Percentiles rank a stretch among this genome's conserved stretches.
Evolutionary conservation across 2,329 filamentous ascomycete genomes (phyloP).

Genomic region (Xylariaceae sp.): DNA sequence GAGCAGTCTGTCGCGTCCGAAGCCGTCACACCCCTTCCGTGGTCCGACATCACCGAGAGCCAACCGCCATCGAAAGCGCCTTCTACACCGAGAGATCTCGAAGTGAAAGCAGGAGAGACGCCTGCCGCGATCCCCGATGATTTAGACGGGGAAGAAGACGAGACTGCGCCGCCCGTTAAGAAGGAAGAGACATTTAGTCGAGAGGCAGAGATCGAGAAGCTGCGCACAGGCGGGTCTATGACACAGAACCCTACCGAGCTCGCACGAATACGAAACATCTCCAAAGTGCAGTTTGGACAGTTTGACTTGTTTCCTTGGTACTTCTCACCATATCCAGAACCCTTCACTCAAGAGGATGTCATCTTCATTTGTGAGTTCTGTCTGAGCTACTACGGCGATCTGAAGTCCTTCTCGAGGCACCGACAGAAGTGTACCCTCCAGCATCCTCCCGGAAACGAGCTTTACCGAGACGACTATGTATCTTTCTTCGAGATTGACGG

Average conservation of each 20-base stretch:
- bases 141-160: conserved; percentile 53
- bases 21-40: conserved; percentile 49
- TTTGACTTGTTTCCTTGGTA: conserved; percentile 97
- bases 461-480: conserved; percentile 90
- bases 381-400: conserved; percentile 80
- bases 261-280: conserved; percentile 90
- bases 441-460: conserved; percentile 95
- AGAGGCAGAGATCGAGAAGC: conserved; percentile 93
- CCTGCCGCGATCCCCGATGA: conserved; percentile 41
- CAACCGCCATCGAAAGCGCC: conserved; percentile 40
- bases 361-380: conserved; percentile 99
- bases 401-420: conserved; percentile 79
- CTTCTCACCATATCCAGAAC: conserved; percentile 92
- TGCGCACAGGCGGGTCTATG: conserved; percentile 94
- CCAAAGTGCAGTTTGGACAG: conserved; percentile 88
- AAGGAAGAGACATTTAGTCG: conserved; percentile 61
- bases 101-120: conserved; percentile 41
- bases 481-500: conserved; percentile 98
- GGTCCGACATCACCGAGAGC: conserved; percentile 48
- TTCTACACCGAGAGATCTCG: conserved; percentile 38
- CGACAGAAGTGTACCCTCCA: conserved; percentile 84
- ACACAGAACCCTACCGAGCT: conserved; percentile 98
- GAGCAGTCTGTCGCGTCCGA: conserved; percentile 53
- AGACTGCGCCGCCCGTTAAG: conserved; percentile 34
- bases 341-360: conserved; percentile 81